phyloP scores from a whole-genome alignment of 768 basidiomycete species.

The Tylopilus intermedius region DNA sequence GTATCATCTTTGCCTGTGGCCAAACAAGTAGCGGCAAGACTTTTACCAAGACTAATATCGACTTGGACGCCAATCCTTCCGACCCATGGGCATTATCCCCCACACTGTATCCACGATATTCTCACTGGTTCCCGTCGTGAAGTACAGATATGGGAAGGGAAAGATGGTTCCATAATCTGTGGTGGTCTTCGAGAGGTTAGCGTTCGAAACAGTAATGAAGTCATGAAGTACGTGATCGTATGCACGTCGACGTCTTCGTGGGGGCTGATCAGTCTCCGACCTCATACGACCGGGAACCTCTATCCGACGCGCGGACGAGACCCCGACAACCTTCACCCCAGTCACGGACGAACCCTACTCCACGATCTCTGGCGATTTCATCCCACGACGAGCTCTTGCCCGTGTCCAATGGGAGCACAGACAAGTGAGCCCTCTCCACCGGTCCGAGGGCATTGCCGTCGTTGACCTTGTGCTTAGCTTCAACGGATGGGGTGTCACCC shows the following conservation, averaged over 20 bases:
- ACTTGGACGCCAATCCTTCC: slow-evolving; percentile 82
- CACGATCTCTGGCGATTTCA: too few species aligned
- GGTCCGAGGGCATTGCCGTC: not conserved
- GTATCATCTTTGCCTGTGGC: slow-evolving; percentile 50
- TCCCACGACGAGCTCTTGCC: slow-evolving; percentile 64
- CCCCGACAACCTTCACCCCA: too few species aligned
- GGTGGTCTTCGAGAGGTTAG: slow-evolving; percentile 88
- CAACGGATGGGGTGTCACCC: slow-evolving; percentile 75
- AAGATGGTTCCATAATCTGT: slow-evolving; percentile 96
- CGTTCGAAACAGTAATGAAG: slow-evolving; percentile 79
- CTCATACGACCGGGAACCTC: slow-evolving; percentile 85
- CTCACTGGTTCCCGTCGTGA: slow-evolving; percentile 65
- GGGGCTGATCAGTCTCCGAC: slow-evolving; percentile 38
- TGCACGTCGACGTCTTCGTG: slow-evolving; percentile 3
- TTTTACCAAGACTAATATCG: slow-evolving; percentile 95
- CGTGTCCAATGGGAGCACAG: slow-evolving; percentile 36
- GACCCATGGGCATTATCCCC: slow-evolving; percentile 93
- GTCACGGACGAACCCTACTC: too few species aligned
- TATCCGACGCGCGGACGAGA: slow-evolving; percentile 91
- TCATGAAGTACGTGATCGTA: slow-evolving; percentile 73
- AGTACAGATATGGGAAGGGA: slow-evolving; percentile 95
- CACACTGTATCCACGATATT: slow-evolving; percentile 90
- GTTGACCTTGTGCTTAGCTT: slow-evolving; percentile 41
- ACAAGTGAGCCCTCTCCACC: slow-evolving; percentile 42
- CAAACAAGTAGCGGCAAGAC: slow-evolving; percentile 34